Base-by-base conservation (phyloP, 2,329 filamentous ascomycete genomes). In the Colletotrichum tropicicola region DNA sequence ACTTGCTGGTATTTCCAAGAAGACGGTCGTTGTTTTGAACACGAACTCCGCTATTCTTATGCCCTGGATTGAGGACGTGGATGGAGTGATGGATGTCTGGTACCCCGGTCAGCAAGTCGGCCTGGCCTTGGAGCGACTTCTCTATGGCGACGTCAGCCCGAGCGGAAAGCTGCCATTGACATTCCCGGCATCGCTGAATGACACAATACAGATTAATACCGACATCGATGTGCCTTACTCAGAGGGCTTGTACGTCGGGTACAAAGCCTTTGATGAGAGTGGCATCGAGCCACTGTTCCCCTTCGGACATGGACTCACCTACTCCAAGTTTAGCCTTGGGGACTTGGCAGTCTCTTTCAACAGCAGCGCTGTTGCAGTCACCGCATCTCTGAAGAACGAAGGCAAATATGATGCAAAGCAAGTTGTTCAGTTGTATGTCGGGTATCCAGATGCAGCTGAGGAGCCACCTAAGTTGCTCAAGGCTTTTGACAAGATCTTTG, bases 81-180 rank as follows among this genome's bases (percentile, higher is more conserved):
- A 52, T 4, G 37, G 52, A 9, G 41, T 63, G 5, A n/a, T 66
- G 53, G 53, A 63, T 2, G 49, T 55, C 5, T 63, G 64, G 64
- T 63, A 63, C 15, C 53, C 59, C 6, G 64, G 64, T 4, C 55
- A 66, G 6, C 59, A 66, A 23, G 64, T 51, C 3, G 59, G 59
- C 3, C 51, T 59, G 13, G 59, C 59, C 8, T 41, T 66, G 2
- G 59, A 52, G 9, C 47, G 56, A 17, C 48, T 63, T 6, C 47
- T 66, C 8, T 66, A 55, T 49, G 64, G 64, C 3, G 54, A 49
- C 7, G 19, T 63, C 2, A 66, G 60, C 35, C 59, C 64, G 8
- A 62, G 63, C 5, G 63, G 63, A n/a, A 66, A 63, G n/a, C 25
- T 62, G 15, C 63, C 63, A 3, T 27, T 62, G 28, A 62, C 58